A percentile compares a stretch with the other conserved stretches of the same genome.
These are phyloP conservation scores for Yamadazyma endophytica DNA, from an alignment of 805 yeast species.

Conservation along the genomic window DNA sequence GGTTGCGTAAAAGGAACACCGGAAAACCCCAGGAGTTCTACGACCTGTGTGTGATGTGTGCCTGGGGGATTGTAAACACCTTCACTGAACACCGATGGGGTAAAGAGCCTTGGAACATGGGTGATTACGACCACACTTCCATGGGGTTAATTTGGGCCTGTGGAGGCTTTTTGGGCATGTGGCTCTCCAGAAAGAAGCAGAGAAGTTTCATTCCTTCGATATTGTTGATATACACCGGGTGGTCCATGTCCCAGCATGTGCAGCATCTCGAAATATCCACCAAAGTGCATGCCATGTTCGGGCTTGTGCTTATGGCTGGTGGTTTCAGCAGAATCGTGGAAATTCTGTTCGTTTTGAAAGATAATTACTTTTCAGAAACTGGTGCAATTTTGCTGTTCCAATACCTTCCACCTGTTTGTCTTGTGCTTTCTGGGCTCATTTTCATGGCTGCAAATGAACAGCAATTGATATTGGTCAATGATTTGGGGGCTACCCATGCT, in stretches of 20 bases:
- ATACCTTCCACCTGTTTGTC: conserved; percentile 77
- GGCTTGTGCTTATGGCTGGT: conserved; percentile 71
- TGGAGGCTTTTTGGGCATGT: conserved; percentile 84
- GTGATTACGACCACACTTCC: conserved; percentile 91
- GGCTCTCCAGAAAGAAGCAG: conserved; percentile 54
- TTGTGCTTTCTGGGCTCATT: conserved; percentile 71
- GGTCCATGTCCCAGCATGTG: conserved; percentile 88
- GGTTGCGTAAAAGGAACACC: conserved; percentile 51
- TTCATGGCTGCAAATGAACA: conserved; percentile 95
- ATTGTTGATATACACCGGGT: conserved; percentile 83
- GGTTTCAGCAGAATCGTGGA: conserved; percentile 77
- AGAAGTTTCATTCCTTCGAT: conserved; percentile 79
- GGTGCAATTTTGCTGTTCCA: conserved; percentile 68
- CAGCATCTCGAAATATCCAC: conserved; percentile 77
- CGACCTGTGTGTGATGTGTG: conserved; percentile 75
- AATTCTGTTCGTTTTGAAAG: conserved; percentile 70
- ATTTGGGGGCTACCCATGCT: conserved; percentile 79
- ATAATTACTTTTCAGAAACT: conserved; percentile 38
- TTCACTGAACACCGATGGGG: conserved; percentile 98
- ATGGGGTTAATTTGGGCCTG: conserved; percentile 98
- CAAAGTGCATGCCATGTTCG: conserved; percentile 84
- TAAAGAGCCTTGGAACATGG: conserved; percentile 79
- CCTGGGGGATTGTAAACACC: conserved; percentile 92
- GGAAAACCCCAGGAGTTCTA: conserved; percentile 64
- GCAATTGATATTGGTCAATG: conserved; percentile 66